Evolutionary conservation across 2,329 filamentous ascomycete genomes (phyloP).

Genomic region (Ascocoryne sarcoides): DNA sequence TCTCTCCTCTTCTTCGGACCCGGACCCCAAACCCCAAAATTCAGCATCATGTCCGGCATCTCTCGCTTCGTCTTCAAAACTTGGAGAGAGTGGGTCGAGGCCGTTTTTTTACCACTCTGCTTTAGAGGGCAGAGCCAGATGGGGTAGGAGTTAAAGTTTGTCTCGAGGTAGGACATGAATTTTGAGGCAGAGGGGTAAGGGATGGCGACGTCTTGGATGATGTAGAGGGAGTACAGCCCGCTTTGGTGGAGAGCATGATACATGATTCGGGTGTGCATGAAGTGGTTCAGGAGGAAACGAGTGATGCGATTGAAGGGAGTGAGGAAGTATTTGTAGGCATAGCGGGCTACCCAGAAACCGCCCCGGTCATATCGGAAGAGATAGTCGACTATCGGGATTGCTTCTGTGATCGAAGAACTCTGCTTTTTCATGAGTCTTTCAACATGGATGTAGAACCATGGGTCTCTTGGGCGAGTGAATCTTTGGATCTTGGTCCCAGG

Average conservation of each 20-base stretch:
- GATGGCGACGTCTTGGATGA: conserved; percentile 54
- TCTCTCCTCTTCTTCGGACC: conserved; percentile 43
- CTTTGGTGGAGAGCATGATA: conserved; percentile 53
- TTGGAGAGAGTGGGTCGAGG: conserved; percentile 17
- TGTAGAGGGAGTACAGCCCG: conserved; percentile 43
- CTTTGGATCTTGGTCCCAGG: conserved; percentile 26
- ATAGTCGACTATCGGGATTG: conserved; percentile 41
- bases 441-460: conserved; percentile 58
- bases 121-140: conserved; percentile 4
- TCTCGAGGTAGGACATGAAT: conserved; percentile 59
- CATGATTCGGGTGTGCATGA: conserved; percentile 52
- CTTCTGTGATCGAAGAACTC: conserved; percentile 33
- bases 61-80: conserved; percentile 27
- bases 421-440: not conserved
- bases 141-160: conserved; percentile 77
- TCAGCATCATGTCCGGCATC: conserved; percentile 37
- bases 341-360: conserved; percentile 59
- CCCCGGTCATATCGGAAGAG: conserved; percentile 56
- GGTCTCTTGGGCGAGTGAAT: conserved; percentile 45
- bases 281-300: conserved; percentile 48
- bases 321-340: conserved; percentile 49
- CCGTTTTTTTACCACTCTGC: not conserved
- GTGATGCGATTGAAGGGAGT: conserved; percentile 50
- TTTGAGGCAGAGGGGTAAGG: conserved; percentile 39
- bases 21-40: conserved; percentile 71